Percentiles rank a stretch among this genome's conserved stretches.
phyloP scores from a whole-genome alignment of 371 early-diverging fungal genomes.

The Actinomucor elegans region DNA sequence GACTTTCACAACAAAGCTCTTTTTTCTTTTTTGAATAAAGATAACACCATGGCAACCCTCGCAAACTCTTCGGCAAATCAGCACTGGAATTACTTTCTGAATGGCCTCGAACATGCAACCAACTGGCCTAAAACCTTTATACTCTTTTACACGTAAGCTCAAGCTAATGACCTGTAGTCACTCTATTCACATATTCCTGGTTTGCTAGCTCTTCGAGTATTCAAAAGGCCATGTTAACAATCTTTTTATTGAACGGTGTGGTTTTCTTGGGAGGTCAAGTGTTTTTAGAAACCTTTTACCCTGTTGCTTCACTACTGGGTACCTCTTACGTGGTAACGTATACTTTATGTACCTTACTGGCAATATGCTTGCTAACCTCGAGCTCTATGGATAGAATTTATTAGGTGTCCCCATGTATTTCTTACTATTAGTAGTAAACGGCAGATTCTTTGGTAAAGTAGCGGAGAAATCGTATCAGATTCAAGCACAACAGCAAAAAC shows the following conservation, averaged over 20 bases:
- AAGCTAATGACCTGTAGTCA: background rate
- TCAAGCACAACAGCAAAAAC: constrained; percentile 9
- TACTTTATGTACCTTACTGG: background rate
- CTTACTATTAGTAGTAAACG: constrained; percentile 33
- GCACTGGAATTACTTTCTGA: constrained; percentile 34
- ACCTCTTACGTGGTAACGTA: constrained; percentile 37
- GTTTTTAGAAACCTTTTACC: constrained; percentile 33
- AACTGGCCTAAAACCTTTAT: constrained; percentile 43
- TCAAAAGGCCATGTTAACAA: constrained; percentile 34
- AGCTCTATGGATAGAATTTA: constrained; percentile 22
- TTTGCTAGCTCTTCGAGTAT: constrained; percentile 31
- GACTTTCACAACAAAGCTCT: no score
- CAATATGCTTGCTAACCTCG: background rate
- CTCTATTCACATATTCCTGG: background rate
- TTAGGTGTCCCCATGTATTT: constrained; percentile 38
- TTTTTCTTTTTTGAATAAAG: background rate
- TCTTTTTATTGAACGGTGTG: constrained; percentile 35
- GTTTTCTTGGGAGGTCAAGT: constrained; percentile 37
- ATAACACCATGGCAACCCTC: constrained; percentile 30
- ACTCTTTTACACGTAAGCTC: constrained; percentile 35
- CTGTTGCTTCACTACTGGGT: constrained; percentile 26
- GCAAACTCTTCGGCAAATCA: constrained; percentile 22
- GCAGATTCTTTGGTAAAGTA: constrained; percentile 37
- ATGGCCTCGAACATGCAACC: constrained; percentile 38
- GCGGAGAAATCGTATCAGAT: constrained; percentile 41